phyloP scores from a whole-genome alignment of 495 filamentous ascomycete species.

The Tuber calosporum region DNA sequence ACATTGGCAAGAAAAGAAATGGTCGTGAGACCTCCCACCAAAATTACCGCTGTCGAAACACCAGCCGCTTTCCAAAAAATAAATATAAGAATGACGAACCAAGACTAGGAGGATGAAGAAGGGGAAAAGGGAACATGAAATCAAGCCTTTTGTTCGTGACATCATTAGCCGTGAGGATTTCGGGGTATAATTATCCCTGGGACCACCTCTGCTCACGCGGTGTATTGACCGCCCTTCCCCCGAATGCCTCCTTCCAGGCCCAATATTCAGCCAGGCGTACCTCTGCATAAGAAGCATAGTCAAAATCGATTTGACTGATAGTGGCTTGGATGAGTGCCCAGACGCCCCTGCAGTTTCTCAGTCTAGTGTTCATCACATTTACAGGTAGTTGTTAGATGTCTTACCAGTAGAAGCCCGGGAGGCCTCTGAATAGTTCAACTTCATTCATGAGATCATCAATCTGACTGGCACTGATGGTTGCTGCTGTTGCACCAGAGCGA shows the following conservation, averaged over 20 bases:
- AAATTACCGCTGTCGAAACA: slow-evolving; percentile 36
- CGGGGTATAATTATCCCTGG: slow-evolving; percentile 45
- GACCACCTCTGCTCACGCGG: slow-evolving; percentile 81
- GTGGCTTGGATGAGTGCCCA: slow-evolving; percentile 95
- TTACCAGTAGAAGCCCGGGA: slow-evolving; percentile 79
- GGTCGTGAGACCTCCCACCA: slow-evolving; percentile 12
- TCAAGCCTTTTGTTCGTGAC: slow-evolving; percentile 1
- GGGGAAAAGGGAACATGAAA: slow-evolving; percentile 4
- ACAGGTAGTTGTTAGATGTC: slow-evolving; percentile 10
- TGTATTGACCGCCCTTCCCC: slow-evolving; percentile 45
- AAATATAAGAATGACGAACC: background rate
- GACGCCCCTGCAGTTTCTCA: slow-evolving; percentile 60
- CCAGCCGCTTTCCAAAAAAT: slow-evolving; percentile 14
- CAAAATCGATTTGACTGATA: slow-evolving; percentile 94
- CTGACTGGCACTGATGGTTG: slow-evolving; percentile 54
- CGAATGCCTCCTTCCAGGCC: slow-evolving; percentile 74
- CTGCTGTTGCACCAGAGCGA: slow-evolving; percentile 43
- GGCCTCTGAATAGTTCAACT: slow-evolving; percentile 78
- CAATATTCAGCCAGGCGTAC: slow-evolving; percentile 84
- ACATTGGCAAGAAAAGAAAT: slow-evolving; percentile 11
- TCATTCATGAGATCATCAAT: slow-evolving; percentile 61
- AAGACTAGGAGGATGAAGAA: background rate
- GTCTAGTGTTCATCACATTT: slow-evolving; percentile 8
- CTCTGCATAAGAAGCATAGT: slow-evolving; percentile 90
- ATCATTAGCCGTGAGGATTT: background rate